Conservation (phyloP, 1,139 yeast species). For the Pichia sp. region DNA sequence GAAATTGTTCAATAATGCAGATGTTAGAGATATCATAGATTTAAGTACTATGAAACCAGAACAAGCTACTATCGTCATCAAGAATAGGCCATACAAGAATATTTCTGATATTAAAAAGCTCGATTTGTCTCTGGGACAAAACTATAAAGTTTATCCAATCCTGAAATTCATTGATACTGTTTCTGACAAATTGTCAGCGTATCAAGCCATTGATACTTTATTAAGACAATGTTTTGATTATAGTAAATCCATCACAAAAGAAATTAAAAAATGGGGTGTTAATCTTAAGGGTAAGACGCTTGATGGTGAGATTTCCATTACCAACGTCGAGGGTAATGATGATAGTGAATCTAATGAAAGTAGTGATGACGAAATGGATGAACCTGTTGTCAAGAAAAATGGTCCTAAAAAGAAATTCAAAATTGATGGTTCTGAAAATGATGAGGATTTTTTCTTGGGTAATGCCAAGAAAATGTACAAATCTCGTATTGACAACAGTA, state of each 20-base stretch:
- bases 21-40: slow-evolving; percentile 74
- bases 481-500: slow-evolving; percentile 9
- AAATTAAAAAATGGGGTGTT: slow-evolving; percentile 88
- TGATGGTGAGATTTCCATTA: slow-evolving; percentile 55
- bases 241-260: slow-evolving; percentile 67
- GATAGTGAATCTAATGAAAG: slow-evolving; percentile 1
- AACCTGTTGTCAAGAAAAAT: slow-evolving; percentile 10
- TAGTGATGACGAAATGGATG: slow-evolving; percentile 2
- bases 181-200: slow-evolving; percentile 72
- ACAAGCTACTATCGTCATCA: slow-evolving; percentile 61
- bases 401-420: slow-evolving; percentile 14
- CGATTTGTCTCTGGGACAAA: too few species aligned
- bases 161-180: slow-evolving; percentile 74
- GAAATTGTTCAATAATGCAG: slow-evolving; percentile 76
- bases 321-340: slow-evolving; percentile 39
- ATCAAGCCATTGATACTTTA: slow-evolving; percentile 89
- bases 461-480: slow-evolving; percentile 9
- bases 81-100: slow-evolving; percentile 65
- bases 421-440: slow-evolving; percentile 22
- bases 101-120: slow-evolving; percentile 54
- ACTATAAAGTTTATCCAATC: too few species aligned
- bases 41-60: slow-evolving; percentile 69
- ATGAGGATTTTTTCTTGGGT: slow-evolving; percentile 17
- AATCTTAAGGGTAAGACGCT: slow-evolving; percentile 52
- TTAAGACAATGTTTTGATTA: slow-evolving; percentile 80